A percentile compares a stretch with the other conserved stretches of the same genome.
phyloP scores from a whole-genome alignment of 1,284 basidiomycete species.

The Irpex sp. region DNA sequence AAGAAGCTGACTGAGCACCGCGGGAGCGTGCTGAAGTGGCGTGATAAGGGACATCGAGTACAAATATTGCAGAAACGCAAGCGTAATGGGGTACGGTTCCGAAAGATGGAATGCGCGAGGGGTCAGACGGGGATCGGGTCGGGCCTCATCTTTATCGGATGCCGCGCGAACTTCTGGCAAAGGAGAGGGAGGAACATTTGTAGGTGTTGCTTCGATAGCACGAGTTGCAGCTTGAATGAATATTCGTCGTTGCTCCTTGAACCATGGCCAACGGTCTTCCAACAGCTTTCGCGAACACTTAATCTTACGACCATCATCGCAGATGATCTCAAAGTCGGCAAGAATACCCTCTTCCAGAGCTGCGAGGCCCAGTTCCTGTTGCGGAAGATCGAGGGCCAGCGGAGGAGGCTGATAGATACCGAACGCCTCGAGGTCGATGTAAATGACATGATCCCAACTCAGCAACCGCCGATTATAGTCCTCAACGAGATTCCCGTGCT shows the following conservation, averaged over 20 bases:
- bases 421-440: conserved; percentile 89
- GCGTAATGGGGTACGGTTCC: conserved; percentile 85
- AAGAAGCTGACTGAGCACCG: conserved; percentile 84
- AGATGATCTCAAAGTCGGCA: conserved; percentile 87
- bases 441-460: conserved; percentile 88
- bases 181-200: conserved; percentile 52
- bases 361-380: conserved; percentile 76
- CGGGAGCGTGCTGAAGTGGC: conserved; percentile 85
- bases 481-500: conserved; percentile 80
- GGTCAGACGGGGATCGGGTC: conserved; percentile 72
- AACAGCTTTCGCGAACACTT: conserved; percentile 79
- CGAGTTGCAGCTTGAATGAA: conserved; percentile 54
- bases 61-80: conserved; percentile 90
- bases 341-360: conserved; percentile 75
- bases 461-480: conserved; percentile 90
- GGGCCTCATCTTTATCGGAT: conserved; percentile 39
- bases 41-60: conserved; percentile 86
- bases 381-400: conserved; percentile 61
- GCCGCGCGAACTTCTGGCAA: conserved; percentile 56
- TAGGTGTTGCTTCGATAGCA: conserved; percentile 54
- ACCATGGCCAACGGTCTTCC: conserved; percentile 93
- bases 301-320: conserved; percentile 85
- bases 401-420: conserved; percentile 88
- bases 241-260: conserved; percentile 65
- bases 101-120: conserved; percentile 80